A percentile compares a stretch with the other conserved stretches of the same genome.
These are phyloP conservation scores for Curvularia verruculosa DNA, from an alignment of 2,329 filamentous ascomycete species.

Conservation along the genomic window DNA sequence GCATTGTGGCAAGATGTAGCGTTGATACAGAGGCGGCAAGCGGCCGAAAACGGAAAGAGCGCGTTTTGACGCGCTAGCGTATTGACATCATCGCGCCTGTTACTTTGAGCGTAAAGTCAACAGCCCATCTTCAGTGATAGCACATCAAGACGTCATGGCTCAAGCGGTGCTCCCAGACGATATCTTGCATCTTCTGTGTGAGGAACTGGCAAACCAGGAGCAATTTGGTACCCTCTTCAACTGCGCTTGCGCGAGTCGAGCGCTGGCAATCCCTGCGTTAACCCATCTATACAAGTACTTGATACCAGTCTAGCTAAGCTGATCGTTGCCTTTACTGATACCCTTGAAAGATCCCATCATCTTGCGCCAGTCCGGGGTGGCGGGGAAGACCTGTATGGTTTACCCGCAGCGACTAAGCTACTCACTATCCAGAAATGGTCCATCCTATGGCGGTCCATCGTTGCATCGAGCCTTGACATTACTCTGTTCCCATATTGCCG, in stretches of 20 bases:
- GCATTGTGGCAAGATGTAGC: constrained; percentile 16
- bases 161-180: constrained; percentile 59
- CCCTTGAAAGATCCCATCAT: constrained; percentile 49
- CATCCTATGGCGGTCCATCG: constrained; percentile 70
- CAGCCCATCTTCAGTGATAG: constrained; percentile 3
- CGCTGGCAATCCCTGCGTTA: constrained; percentile 64
- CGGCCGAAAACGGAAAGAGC: constrained; percentile 21
- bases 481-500: constrained; percentile 72
- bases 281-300: constrained; percentile 67
- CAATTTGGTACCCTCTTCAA: constrained; percentile 68
- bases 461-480: constrained; percentile 66
- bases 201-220: constrained; percentile 61
- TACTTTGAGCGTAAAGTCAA: constrained; percentile 2
- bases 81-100: constrained; percentile 22
- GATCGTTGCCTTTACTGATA: constrained; percentile 1
- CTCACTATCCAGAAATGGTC: constrained; percentile 64
- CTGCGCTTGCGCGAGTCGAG: constrained; percentile 62
- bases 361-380: constrained; percentile 54
- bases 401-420: constrained; percentile 50
- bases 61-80: constrained; percentile 31
- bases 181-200: constrained; percentile 65
- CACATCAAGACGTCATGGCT: constrained; percentile 27
- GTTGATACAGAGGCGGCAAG: constrained; percentile 7
- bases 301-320: constrained; percentile 1
- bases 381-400: constrained; percentile 45